Conservation (phyloP, 495 filamentous ascomycete species). For the Sordaria brevicollis region DNA sequence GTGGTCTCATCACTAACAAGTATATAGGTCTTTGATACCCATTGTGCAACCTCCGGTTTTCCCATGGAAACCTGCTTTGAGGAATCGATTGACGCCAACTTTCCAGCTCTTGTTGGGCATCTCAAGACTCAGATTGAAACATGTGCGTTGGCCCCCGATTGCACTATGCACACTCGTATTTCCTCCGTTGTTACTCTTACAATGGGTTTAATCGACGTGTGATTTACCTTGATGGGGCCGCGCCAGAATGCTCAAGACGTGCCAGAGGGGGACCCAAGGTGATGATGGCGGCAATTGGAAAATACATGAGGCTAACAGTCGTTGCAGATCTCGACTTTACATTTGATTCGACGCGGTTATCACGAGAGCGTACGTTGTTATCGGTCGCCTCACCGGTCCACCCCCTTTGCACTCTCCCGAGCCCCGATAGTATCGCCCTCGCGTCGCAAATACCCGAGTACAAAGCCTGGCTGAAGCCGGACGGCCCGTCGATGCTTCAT, state of each 20-base stretch:
- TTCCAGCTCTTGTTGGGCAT: neutral
- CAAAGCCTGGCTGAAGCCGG: conserved; percentile 2
- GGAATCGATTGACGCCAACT: neutral
- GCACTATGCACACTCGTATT: too few relatives aligned
- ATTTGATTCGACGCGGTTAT: neutral
- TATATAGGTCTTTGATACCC: neutral
- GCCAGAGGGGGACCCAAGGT: too few relatives aligned
- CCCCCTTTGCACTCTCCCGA: neutral
- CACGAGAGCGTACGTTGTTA: neutral
- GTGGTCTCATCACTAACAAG: neutral
- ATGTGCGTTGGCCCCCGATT: too few relatives aligned
- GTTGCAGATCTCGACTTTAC: neutral
- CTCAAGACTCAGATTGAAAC: neutral
- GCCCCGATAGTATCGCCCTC: neutral
- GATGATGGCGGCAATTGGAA: too few relatives aligned
- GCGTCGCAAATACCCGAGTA: neutral
- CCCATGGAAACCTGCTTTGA: neutral
- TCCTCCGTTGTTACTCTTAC: too few relatives aligned
- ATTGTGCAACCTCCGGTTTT: neutral
- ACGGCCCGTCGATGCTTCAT: conserved; percentile 6
- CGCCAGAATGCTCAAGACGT: too few relatives aligned
- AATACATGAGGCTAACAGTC: too few relatives aligned
- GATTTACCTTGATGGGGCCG: too few relatives aligned
- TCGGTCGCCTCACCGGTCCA: conserved; percentile 1
- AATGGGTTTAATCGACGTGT: too few relatives aligned